Base-by-base conservation (phyloP, 805 yeast genomes). In the Pichia cabralensis region DNA sequence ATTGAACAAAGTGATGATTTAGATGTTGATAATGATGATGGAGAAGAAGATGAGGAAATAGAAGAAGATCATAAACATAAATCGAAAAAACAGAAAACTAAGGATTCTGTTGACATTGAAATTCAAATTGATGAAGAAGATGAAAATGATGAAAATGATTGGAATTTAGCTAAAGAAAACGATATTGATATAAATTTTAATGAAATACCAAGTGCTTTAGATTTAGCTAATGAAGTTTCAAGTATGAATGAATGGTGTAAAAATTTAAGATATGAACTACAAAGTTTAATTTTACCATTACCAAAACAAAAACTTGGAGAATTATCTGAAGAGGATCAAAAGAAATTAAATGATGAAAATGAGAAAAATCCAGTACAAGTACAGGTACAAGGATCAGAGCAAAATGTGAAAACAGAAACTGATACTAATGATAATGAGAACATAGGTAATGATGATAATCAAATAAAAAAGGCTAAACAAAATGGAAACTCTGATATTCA, bases 181-280 rank as follows among this genome's bases (percentile, higher is more conserved):
- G 52, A 48, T 44, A 33, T 55, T 27, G 47, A 33, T 26, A 25
- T 40, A 30, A 42, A 49, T 12, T 31, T 45, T n/a, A 43, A 31
- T 3, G 33, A 29, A 9, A 33, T 45, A 5, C 54, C 56, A 9
- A 35, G 38, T 10, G 40, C 55, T 21, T 26, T 26, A 12, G 47
- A 43, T 3, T 33, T 56, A 9, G 42, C 45, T 5, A 39, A 44
- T 12, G 50, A 49, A 17, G 53, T 48, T 12, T 36, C 40, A 22
- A 38, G 40, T 22, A 38, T 47, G 34, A 42, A 45, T 11, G 31
- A 32, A 21, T 39, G 48, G 34, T 49, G 52, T 32, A 34, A 34
- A 14, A 46, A 48, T 3, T 35, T 56, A 5, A 45, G 59, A 28
- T 26, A 20, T 2, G 44, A 48, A 34, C 35, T 56, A 19, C 61